These are phyloP conservation scores for Trifolium dubium DNA, from an alignment of 306 rosid genomes.

Conservation along the genomic window DNA sequence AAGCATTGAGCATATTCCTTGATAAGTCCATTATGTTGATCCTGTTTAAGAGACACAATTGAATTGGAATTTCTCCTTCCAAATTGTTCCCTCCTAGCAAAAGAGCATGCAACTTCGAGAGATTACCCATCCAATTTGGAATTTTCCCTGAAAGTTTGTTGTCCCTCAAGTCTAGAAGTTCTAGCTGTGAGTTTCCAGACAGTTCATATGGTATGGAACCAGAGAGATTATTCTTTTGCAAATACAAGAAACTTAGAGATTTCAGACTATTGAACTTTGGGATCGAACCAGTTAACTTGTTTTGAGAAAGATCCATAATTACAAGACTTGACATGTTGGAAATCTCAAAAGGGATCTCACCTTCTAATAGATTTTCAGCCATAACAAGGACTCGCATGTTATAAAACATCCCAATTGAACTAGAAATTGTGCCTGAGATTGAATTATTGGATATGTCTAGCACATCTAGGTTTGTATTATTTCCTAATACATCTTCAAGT, in stretches of 20 bases:
- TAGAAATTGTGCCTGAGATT: conserved; percentile 36
- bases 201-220: neutral
- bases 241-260: neutral
- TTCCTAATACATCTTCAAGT: neutral
- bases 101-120: neutral
- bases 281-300: conserved; percentile 6
- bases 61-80: conserved; percentile 1
- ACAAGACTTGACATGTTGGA: neutral
- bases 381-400: neutral
- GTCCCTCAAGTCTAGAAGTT: conserved; percentile 21
- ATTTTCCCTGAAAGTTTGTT: conserved; percentile 30
- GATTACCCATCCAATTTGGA: neutral
- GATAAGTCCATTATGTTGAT: neutral
- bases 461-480: rapidly evolving
- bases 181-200: neutral
- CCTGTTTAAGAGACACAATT: neutral
- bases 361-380: conserved; percentile 24
- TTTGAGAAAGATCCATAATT: conserved; percentile 36
- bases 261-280: neutral
- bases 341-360: conserved; percentile 25
- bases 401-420: conserved; percentile 1
- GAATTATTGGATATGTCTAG: conserved; percentile 17
- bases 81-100: conserved; percentile 23
- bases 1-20: neutral
- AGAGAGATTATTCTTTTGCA: conserved; percentile 19